A percentile compares a stretch with the other conserved stretches of the same genome.
phyloP scores from a whole-genome alignment of 371 early-diverging fungal genomes.

The Lichtheimia ramosa region DNA sequence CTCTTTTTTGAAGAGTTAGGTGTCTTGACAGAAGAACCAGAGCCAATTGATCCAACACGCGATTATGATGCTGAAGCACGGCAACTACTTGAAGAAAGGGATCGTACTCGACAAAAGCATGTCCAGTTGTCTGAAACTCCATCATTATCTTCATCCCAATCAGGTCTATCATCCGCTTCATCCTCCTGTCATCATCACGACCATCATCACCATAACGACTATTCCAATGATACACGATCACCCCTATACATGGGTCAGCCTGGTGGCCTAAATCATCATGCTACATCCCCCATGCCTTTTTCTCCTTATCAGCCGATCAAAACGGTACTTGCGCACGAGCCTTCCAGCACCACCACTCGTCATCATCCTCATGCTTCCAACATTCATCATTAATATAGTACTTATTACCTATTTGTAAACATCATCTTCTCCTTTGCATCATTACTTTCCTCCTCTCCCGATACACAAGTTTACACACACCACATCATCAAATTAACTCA shows the following conservation, averaged over 20 bases:
- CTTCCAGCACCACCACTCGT: slow-evolving; percentile 3
- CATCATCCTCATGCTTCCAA: background rate
- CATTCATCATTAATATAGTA: background rate
- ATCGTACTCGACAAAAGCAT: slow-evolving; percentile 23
- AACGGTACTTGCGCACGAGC: background rate
- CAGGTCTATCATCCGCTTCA: slow-evolving; percentile 38
- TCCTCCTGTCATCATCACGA: slow-evolving; percentile 23
- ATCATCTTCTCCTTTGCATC: background rate
- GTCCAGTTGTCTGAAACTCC: slow-evolving; percentile 16
- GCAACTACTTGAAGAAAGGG: slow-evolving; percentile 15
- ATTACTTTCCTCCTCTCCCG: background rate
- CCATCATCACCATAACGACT: slow-evolving; percentile 25
- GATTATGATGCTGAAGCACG: slow-evolving; percentile 34
- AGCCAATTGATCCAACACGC: slow-evolving; percentile 37
- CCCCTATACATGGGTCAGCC: slow-evolving; percentile 32
- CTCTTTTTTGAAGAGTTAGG: slow-evolving; percentile 40
- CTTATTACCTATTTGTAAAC: background rate
- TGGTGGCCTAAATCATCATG: background rate
- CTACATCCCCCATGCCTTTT: background rate
- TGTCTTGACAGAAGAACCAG: slow-evolving; percentile 36
- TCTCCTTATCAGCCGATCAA: background rate
- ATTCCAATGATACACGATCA: slow-evolving; percentile 20
- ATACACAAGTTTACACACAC: too few relatives aligned
- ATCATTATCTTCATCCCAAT: slow-evolving; percentile 16
- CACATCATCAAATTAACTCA: too few relatives aligned